Conservation (phyloP, 495 filamentous ascomycete genomes). For the Tuber umbilicatum region DNA sequence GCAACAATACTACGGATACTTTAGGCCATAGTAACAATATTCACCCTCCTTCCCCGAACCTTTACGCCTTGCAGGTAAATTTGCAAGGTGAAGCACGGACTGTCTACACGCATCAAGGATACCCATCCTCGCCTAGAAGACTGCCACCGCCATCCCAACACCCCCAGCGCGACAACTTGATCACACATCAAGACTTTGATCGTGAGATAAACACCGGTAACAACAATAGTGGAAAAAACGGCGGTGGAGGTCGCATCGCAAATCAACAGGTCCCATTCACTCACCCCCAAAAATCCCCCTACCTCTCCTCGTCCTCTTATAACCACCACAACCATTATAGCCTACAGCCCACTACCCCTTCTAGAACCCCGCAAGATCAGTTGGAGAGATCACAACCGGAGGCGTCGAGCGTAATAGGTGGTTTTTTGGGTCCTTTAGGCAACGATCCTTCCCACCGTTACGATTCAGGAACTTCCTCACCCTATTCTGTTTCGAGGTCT, state of each 20-base stretch:
- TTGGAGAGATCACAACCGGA: constrained; percentile 39
- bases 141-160: constrained; percentile 23
- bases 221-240: constrained; percentile 19
- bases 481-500: constrained; percentile 21
- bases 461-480: constrained; percentile 18
- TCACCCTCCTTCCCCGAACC: constrained; percentile 29
- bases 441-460: constrained; percentile 19
- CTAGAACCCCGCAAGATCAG: constrained; percentile 35
- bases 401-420: constrained; percentile 36
- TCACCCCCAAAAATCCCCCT: constrained; percentile 26
- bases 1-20: constrained; percentile 19
- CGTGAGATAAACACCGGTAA: constrained; percentile 21
- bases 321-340: constrained; percentile 5
- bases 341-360: constrained; percentile 25
- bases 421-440: constrained; percentile 23
- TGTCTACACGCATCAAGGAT: constrained; percentile 30
- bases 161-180: constrained; percentile 23
- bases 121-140: constrained; percentile 25
- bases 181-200: constrained; percentile 19
- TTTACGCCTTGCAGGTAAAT: constrained; percentile 32
- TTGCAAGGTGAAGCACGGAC: constrained; percentile 35
- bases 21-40: constrained; percentile 15
- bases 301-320: not conserved
- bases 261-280: constrained; percentile 24
- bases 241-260: constrained; percentile 7